phyloP scores from a whole-genome alignment of 805 yeast genomes.

The Candida stauntonica region DNA sequence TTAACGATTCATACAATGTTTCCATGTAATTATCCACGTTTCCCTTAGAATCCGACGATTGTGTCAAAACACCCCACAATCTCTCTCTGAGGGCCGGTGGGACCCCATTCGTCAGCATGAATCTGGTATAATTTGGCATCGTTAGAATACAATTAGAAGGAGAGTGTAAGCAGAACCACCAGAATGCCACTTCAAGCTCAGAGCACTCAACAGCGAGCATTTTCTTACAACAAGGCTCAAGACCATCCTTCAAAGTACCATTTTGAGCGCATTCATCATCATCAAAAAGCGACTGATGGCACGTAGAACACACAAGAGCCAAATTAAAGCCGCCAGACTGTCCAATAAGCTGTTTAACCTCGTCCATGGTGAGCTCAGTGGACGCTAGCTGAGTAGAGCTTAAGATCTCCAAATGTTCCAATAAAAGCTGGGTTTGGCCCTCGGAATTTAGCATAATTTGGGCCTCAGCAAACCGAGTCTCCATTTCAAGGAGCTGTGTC shows the following conservation, averaged over 20 bases:
- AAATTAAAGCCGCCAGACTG: slow-evolving; percentile 25
- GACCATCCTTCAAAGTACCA: slow-evolving; percentile 6
- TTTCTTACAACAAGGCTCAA: slow-evolving; percentile 23
- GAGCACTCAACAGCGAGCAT: slow-evolving; percentile 12
- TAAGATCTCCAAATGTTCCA: slow-evolving; percentile 13
- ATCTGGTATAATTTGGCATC: slow-evolving; percentile 44
- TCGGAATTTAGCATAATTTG: slow-evolving; percentile 3
- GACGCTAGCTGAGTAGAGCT: slow-evolving; percentile 6
- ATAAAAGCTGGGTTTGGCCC: slow-evolving; percentile 10
- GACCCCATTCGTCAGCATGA: slow-evolving; percentile 37
- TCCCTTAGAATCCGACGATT: slow-evolving; percentile 23
- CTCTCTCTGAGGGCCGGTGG: slow-evolving; percentile 40
- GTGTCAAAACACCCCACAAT: slow-evolving; percentile 37
- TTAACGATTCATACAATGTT: slow-evolving; percentile 34
- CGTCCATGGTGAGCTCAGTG: slow-evolving; percentile 28
- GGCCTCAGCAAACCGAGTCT: slow-evolving; percentile 13
- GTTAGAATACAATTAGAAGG: slow-evolving; percentile 42
- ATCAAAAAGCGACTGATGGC: slow-evolving; percentile 24
- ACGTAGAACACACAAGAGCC: slow-evolving; percentile 23
- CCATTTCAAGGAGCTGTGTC: slow-evolving; percentile 21
- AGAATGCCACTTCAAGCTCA: slow-evolving; percentile 36
- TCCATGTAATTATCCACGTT: slow-evolving; percentile 23
- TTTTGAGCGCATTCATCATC: slow-evolving; percentile 23
- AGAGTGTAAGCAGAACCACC: slow-evolving; percentile 41
- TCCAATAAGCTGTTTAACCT: slow-evolving; percentile 22